phyloP scores from a whole-genome alignment of 1,139 yeast species.

The Suhomyces panamericanus region DNA sequence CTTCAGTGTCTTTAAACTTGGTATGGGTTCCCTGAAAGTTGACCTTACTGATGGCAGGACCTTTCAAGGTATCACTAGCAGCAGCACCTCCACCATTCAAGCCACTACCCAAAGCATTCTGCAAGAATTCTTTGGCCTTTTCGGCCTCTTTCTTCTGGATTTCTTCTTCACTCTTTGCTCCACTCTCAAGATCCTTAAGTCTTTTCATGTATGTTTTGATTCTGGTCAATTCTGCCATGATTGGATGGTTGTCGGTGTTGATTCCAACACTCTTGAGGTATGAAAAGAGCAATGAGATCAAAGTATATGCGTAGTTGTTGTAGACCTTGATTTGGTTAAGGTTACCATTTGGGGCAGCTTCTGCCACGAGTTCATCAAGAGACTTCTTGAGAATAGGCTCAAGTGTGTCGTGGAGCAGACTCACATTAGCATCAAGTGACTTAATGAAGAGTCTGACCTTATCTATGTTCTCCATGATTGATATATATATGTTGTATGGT shows the following conservation, averaged over 20 bases:
- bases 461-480: slow-evolving; percentile 45
- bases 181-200: slow-evolving; percentile 45
- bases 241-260: slow-evolving; percentile 57
- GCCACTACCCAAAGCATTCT: slow-evolving; percentile 45
- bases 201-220: slow-evolving; percentile 70
- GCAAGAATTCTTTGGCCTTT: slow-evolving; percentile 45
- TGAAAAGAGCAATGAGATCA: slow-evolving; percentile 51
- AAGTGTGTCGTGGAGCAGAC: slow-evolving; percentile 29
- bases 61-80: slow-evolving; percentile 24
- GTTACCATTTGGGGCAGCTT: slow-evolving; percentile 27
- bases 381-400: slow-evolving; percentile 37
- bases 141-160: slow-evolving; percentile 28
- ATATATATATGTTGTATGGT: neutral
- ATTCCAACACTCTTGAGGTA: slow-evolving; percentile 62
- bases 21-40: slow-evolving; percentile 64
- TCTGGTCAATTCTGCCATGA: slow-evolving; percentile 69
- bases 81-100: slow-evolving; percentile 34
- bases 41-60: slow-evolving; percentile 60
- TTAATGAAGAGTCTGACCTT: slow-evolving; percentile 30
- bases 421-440: slow-evolving; percentile 34
- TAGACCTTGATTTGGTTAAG: slow-evolving; percentile 38
- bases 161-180: slow-evolving; percentile 18
- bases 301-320: slow-evolving; percentile 45
- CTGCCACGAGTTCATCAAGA: slow-evolving; percentile 33
- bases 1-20: slow-evolving; percentile 34